These are phyloP conservation scores for Puccinia horiana DNA, from an alignment of 1,284 basidiomycete genomes.

Conservation along the genomic window DNA sequence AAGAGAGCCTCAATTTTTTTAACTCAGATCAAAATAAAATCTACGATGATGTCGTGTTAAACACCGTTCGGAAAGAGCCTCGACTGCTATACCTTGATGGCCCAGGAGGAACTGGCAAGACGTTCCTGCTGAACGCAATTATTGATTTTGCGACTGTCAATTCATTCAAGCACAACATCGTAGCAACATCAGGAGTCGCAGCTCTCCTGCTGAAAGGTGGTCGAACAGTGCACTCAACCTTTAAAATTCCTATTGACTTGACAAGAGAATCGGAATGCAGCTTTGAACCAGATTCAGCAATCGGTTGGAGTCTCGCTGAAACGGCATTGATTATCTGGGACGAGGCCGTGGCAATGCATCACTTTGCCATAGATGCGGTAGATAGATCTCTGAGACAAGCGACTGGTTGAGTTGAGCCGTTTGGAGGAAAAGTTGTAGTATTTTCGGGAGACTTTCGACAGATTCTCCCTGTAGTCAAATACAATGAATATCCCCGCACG, in stretches of 20 bases:
- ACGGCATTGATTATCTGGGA: neutral
- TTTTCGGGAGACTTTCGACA: conserved; percentile 31
- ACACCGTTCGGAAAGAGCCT: no score
- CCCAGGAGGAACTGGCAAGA: neutral
- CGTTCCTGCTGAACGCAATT: neutral
- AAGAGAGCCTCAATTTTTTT: no score
- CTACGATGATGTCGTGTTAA: neutral
- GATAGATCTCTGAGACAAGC: neutral
- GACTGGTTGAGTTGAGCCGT: neutral
- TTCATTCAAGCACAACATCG: neutral
- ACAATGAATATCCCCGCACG: neutral
- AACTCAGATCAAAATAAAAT: neutral
- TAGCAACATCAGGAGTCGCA: conserved; percentile 12
- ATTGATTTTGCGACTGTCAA: neutral
- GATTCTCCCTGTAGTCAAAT: conserved; percentile 13
- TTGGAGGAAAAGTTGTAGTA: conserved; percentile 10
- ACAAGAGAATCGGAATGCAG: neutral
- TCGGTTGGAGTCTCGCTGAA: neutral
- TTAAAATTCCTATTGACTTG: neutral
- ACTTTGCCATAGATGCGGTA: neutral
- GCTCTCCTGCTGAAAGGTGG: neutral
- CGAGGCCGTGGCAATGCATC: neutral
- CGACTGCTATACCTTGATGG: conserved; percentile 19
- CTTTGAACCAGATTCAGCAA: neutral
- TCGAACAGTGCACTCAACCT: neutral